A percentile compares a stretch with the other conserved stretches of the same genome.
Conservation (phyloP, 495 filamentous ascomycete species). For the Xylaria castorea region DNA sequence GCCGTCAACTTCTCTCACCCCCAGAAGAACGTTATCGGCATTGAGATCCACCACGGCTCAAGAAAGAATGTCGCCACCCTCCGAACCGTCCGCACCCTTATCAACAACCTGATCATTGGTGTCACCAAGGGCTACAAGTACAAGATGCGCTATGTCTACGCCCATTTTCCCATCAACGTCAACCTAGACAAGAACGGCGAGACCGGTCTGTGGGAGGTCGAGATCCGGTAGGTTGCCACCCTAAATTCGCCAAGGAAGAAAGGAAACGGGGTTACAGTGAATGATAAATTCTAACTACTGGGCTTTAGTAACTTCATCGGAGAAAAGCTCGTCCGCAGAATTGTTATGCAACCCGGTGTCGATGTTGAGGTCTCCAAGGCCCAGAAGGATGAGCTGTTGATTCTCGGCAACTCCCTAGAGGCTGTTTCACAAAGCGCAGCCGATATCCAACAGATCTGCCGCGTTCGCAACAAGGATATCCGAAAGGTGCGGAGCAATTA, state of each 20-base stretch:
- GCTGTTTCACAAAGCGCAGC: conserved; percentile 95
- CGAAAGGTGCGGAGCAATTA: conserved; percentile 73
- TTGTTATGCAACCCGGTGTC: conserved; percentile 88
- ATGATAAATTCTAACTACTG: conserved; percentile 23
- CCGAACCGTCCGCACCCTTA: conserved; percentile 94
- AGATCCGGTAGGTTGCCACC: conserved; percentile 81
- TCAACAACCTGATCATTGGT: conserved; percentile 97
- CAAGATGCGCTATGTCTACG: conserved; percentile 99
- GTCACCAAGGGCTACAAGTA: conserved; percentile 99
- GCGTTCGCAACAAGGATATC: conserved; percentile 99
- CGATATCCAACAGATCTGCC: conserved; percentile 99
- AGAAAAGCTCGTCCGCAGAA: conserved; percentile 97
- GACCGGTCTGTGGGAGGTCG: conserved; percentile 85
- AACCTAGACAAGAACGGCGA: conserved; percentile 96
- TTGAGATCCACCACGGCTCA: conserved; percentile 95
- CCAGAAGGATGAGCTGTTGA: conserved; percentile 94
- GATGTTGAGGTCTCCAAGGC: conserved; percentile 86
- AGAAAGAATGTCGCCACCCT: conserved; percentile 98
- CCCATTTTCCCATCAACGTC: conserved; percentile 99
- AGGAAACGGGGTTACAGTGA: background rate
- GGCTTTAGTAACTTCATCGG: conserved; percentile 92
- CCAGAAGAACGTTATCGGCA: conserved; percentile 81
- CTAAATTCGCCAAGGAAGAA: background rate
- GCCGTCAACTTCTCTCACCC: conserved; percentile 92
- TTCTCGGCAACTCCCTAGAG: conserved; percentile 94